Percentiles rank a stretch among this genome's conserved stretches.
These are phyloP conservation scores for Pinus tabuliformis DNA, from an alignment of 75 land plant genomes.

Conservation along the genomic window DNA sequence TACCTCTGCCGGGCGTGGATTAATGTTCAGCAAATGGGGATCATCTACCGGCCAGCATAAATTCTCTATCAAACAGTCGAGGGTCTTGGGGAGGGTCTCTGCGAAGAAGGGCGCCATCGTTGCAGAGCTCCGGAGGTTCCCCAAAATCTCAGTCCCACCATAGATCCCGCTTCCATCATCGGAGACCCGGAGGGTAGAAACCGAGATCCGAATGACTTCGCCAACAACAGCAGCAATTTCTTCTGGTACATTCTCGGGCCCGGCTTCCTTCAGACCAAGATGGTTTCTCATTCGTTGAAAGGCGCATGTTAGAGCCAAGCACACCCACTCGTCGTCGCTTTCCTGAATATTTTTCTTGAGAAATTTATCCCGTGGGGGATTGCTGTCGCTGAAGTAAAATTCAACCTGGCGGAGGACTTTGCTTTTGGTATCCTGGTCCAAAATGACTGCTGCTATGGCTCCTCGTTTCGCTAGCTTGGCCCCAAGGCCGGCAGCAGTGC, in stretches of 20 bases:
- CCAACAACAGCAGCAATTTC: conserved; percentile 70
- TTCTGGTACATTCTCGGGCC: conserved; percentile 61
- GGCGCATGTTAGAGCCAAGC: conserved; percentile 78
- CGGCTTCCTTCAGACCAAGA: conserved; percentile 60
- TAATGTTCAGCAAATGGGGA: no score
- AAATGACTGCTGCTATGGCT: conserved; percentile 23
- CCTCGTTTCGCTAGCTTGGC: no score
- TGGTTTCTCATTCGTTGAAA: conserved; percentile 78
- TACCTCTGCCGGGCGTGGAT: no score
- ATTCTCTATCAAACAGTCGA: no score
- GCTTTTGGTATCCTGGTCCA: conserved; percentile 60
- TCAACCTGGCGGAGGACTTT: conserved; percentile 93
- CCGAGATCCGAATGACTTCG: conserved; percentile 69
- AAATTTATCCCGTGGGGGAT: conserved; percentile 83
- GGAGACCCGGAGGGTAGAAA: conserved; percentile 59
- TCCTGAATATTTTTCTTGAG: conserved; percentile 58
- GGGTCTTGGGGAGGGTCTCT: no score
- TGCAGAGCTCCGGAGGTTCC: no score
- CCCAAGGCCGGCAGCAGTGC: no score
- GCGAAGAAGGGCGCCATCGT: no score
- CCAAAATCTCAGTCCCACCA: no score
- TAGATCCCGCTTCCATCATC: no score
- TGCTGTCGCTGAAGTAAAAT: conserved; percentile 97
- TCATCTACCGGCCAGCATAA: no score
- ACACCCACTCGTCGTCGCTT: conserved; percentile 84